A percentile compares a stretch with the other conserved stretches of the same genome.
These are phyloP conservation scores for Apiospora phragmitis DNA, from an alignment of 2,329 filamentous ascomycete species.

Conservation along the genomic window DNA sequence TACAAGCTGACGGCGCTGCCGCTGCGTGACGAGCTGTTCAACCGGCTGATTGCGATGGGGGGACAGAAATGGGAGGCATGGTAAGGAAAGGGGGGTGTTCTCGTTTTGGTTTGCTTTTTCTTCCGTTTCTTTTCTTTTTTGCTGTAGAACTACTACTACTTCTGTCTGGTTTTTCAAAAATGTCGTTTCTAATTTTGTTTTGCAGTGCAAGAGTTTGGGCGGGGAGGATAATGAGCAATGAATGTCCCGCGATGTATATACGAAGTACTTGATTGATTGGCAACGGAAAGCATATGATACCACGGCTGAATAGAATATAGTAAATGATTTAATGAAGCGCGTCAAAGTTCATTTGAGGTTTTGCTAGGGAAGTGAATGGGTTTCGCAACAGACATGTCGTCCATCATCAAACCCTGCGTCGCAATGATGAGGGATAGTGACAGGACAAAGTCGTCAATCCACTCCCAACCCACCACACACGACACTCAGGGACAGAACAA, in stretches of 20 bases:
- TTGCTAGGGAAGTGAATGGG: too few species aligned
- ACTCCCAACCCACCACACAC: too few species aligned
- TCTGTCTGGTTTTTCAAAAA: neutral
- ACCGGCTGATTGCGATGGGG: constrained; percentile 74
- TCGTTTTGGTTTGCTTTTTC: neutral
- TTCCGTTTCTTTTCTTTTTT: neutral
- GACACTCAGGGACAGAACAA: too few species aligned
- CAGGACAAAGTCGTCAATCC: too few species aligned
- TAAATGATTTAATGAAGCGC: neutral
- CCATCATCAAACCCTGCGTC: too few species aligned
- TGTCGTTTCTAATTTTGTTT: neutral
- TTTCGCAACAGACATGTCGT: too few species aligned
- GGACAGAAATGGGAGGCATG: constrained; percentile 82
- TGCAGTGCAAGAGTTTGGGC: neutral
- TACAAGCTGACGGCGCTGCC: constrained; percentile 70
- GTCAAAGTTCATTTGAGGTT: too few species aligned
- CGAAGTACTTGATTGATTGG: neutral
- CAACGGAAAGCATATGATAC: neutral
- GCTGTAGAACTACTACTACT: neutral
- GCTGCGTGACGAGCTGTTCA: constrained; percentile 77
- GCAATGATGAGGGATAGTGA: too few species aligned
- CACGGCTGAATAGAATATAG: neutral
- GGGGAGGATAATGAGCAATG: neutral
- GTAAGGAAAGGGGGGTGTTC: constrained; percentile 38
- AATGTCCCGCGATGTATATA: neutral